Conservation (phyloP, 371 early-diverging fungal genomes). For the Blakeslea trispora region DNA sequence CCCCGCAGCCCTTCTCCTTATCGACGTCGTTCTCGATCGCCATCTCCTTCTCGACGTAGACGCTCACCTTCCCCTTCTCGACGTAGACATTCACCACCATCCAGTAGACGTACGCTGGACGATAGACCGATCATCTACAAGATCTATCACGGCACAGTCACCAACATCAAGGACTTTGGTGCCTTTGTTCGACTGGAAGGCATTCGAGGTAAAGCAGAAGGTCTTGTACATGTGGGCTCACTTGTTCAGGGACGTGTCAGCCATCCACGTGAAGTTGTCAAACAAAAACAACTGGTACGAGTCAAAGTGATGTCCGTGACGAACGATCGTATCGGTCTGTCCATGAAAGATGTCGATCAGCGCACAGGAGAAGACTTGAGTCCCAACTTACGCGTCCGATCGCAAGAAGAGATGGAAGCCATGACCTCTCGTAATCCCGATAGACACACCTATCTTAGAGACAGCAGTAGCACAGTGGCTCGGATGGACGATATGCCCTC, state of each 20-base stretch:
- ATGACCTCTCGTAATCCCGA: conserved; percentile 70
- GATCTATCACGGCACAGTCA: conserved; percentile 83
- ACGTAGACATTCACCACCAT: conserved; percentile 20
- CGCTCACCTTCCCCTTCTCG: conserved; percentile 22
- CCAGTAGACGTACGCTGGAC: conserved; percentile 47
- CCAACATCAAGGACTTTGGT: conserved; percentile 88
- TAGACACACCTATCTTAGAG: conserved; percentile 48
- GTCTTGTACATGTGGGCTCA: conserved; percentile 86
- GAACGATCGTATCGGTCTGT: conserved; percentile 78
- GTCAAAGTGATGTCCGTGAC: conserved; percentile 93
- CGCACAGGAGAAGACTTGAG: conserved; percentile 84
- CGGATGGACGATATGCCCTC: conserved; percentile 58
- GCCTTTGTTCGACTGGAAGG: conserved; percentile 90
- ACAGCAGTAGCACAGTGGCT: conserved; percentile 28
- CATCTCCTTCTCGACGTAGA: conserved; percentile 10
- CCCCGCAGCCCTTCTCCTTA: conserved; percentile 26
- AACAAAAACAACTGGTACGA: conserved; percentile 76
- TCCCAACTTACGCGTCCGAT: conserved; percentile 59
- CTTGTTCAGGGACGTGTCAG: conserved; percentile 71
- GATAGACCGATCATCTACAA: conserved; percentile 86
- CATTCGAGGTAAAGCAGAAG: conserved; percentile 69
- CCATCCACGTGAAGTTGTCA: conserved; percentile 82
- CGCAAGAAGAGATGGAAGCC: conserved; percentile 59
- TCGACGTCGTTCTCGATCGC: conserved; percentile 22
- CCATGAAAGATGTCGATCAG: conserved; percentile 96